phyloP scores from a whole-genome alignment of 805 yeast species.

The Saturnispora halmiae region DNA sequence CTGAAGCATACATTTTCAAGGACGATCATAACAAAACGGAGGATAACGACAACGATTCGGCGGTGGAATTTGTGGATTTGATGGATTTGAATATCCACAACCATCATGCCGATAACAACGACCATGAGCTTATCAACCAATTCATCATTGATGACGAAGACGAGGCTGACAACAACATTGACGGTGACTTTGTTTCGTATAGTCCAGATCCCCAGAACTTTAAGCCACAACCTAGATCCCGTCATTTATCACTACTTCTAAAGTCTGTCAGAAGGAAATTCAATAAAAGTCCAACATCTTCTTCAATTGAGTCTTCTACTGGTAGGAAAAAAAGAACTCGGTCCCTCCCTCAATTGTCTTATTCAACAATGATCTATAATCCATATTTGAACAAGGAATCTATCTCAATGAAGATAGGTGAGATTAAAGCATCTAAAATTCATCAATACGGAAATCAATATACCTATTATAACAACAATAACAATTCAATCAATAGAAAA shows the following conservation, averaged over 20 bases:
- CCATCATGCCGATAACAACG: background rate
- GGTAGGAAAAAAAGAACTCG: slow-evolving; percentile 38
- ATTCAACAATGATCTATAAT: slow-evolving; percentile 35
- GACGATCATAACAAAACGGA: slow-evolving; percentile 4
- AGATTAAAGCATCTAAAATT: slow-evolving; percentile 31
- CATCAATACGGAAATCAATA: slow-evolving; percentile 18
- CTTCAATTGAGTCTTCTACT: slow-evolving; percentile 1
- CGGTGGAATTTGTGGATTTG: slow-evolving; percentile 9
- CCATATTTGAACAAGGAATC: slow-evolving; percentile 28
- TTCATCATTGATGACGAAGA: slow-evolving; percentile 2
- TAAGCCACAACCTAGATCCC: slow-evolving; percentile 5
- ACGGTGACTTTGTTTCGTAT: slow-evolving; percentile 3
- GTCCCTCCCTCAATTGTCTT: slow-evolving; percentile 46
- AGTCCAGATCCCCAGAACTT: slow-evolving; percentile 3
- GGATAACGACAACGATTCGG: slow-evolving; percentile 9
- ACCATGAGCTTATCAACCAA: background rate
- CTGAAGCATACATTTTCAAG: slow-evolving; percentile 28
- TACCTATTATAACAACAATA: slow-evolving; percentile 19
- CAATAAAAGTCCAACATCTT: slow-evolving; percentile 1
- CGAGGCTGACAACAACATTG: background rate
- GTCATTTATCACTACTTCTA: slow-evolving; percentile 3
- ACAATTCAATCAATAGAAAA: slow-evolving; percentile 18
- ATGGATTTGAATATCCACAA: background rate
- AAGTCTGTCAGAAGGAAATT: slow-evolving; percentile 8
- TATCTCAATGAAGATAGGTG: slow-evolving; percentile 33